A percentile compares a stretch with the other conserved stretches of the same genome.
Conservation (phyloP, 441 rosid genomes). For the Theobroma grandiflorum region DNA sequence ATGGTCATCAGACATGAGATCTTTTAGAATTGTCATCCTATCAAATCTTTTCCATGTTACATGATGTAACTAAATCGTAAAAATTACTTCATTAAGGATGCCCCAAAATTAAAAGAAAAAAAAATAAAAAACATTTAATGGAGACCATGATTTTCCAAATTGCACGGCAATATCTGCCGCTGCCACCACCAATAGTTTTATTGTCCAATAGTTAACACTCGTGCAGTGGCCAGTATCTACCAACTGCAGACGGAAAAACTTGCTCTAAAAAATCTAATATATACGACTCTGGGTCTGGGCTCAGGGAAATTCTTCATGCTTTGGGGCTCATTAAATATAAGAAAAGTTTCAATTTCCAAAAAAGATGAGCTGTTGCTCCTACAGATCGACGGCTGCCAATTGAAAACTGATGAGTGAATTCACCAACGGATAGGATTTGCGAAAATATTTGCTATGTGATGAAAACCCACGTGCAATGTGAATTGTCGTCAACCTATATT, state of each 20-base stretch:
- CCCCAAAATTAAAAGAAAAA: not conserved
- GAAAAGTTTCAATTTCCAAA: conserved; percentile 11
- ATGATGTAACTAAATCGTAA: conserved; percentile 17
- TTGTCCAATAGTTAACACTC: not conserved
- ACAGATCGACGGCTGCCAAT: not conserved
- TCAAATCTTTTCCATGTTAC: not conserved
- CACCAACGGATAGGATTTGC: not conserved
- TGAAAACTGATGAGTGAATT: not conserved
- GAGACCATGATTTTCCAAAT: not conserved
- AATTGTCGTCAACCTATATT: conserved; percentile 18
- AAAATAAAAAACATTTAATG: not conserved
- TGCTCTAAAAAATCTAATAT: not conserved
- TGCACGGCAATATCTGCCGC: conserved; percentile 5
- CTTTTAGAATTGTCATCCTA: not conserved
- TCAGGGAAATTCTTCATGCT: not conserved
- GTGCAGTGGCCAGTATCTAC: not conserved
- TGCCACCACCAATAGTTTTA: not conserved
- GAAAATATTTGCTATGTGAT: not conserved
- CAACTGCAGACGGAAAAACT: not conserved
- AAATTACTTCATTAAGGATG: not conserved
- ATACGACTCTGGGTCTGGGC: not conserved
- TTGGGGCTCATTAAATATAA: not conserved
- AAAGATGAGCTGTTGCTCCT: not conserved
- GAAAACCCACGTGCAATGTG: conserved; percentile 22
- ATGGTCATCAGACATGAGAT: not conserved